Evolutionary conservation across 1,139 yeast species (phyloP).

Genomic region (Pichiaceae sp.): DNA sequence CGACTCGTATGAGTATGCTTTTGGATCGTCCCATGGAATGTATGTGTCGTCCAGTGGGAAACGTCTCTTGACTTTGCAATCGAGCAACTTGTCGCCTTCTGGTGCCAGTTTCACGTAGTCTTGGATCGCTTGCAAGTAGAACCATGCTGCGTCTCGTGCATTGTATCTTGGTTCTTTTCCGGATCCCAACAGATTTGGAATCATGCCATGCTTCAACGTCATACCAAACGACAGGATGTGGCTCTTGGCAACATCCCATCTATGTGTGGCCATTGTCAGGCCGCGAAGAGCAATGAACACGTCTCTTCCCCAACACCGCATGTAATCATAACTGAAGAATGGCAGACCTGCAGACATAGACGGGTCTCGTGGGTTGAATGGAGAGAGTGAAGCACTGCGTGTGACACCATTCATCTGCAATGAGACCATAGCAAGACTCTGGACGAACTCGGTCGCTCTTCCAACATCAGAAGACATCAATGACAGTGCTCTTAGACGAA

Average conservation of each 20-base stretch:
- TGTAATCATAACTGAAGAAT: constrained; percentile 80
- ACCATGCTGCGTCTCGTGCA: constrained; percentile 98
- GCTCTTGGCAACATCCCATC: constrained; percentile 68
- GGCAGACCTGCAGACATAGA: constrained; percentile 95
- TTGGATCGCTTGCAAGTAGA: constrained; percentile 78
- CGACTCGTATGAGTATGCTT: constrained; percentile 67
- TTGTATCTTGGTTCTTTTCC: constrained; percentile 92
- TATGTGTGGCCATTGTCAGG: constrained; percentile 63
- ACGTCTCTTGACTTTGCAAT: constrained; percentile 69
- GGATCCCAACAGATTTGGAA: constrained; percentile 87
- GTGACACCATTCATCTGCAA: constrained; percentile 79
- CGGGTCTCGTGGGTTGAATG: constrained; percentile 48
- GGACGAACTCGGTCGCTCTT: constrained; percentile 63
- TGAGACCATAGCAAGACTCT: constrained; percentile 71
- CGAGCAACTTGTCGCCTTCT: constrained; percentile 51
- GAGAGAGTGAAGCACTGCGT: constrained; percentile 68
- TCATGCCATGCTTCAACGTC: constrained; percentile 89
- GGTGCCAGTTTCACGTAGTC: constrained; percentile 70
- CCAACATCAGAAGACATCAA: constrained; percentile 48
- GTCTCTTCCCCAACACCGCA: constrained; percentile 99
- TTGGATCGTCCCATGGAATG: constrained; percentile 57
- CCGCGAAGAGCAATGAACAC: constrained; percentile 87
- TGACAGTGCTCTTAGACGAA: constrained; percentile 57
- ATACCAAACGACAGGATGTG: constrained; percentile 86
- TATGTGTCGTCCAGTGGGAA: constrained; percentile 76